Conservation (phyloP, 2,329 filamentous ascomycete species). For the Venturia nashicola region DNA sequence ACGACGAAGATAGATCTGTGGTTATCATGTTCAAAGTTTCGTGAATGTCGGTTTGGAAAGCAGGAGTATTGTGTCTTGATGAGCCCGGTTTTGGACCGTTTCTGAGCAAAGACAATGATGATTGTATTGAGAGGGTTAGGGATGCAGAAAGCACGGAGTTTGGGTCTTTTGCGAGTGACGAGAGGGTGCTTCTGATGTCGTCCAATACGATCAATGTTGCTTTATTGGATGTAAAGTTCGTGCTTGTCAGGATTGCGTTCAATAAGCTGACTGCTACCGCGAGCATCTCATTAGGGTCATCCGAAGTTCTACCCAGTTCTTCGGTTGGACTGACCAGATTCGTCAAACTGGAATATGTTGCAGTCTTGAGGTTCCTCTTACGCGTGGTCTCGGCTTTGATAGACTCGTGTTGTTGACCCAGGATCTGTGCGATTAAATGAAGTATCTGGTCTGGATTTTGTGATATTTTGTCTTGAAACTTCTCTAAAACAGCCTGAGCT, state of each 20-base stretch:
- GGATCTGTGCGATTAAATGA: slow-evolving; percentile 48
- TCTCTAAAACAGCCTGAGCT: slow-evolving; percentile 53
- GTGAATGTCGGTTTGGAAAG: slow-evolving; percentile 32
- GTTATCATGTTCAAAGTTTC: slow-evolving; percentile 5
- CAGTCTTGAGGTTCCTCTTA: slow-evolving; percentile 12
- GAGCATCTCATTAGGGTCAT: slow-evolving; percentile 18
- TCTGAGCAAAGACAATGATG: slow-evolving; percentile 33
- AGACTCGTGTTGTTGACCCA: slow-evolving; percentile 33
- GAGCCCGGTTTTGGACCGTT: slow-evolving; percentile 24
- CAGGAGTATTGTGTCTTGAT: slow-evolving; percentile 22
- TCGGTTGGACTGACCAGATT: slow-evolving; percentile 15
- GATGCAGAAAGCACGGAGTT: slow-evolving; percentile 13
- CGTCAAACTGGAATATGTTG: slow-evolving; percentile 18
- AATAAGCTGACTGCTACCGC: slow-evolving; percentile 30
- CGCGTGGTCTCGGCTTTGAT: slow-evolving; percentile 31
- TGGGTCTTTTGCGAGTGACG: slow-evolving; percentile 17
- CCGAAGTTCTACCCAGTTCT: not conserved
- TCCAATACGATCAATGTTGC: not conserved
- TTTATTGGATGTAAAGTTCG: slow-evolving; percentile 13
- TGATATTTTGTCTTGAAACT: slow-evolving; percentile 50
- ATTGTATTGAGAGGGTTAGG: slow-evolving; percentile 18
- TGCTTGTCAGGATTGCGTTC: slow-evolving; percentile 15
- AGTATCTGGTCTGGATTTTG: slow-evolving; percentile 52
- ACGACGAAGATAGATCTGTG: slow-evolving; percentile 19
- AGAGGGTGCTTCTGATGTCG: not conserved